A percentile compares a stretch with the other conserved stretches of the same genome.
These are phyloP conservation scores for Paraglomus occultum DNA, from an alignment of 192 early-diverging fungal species.

Conservation along the genomic window DNA sequence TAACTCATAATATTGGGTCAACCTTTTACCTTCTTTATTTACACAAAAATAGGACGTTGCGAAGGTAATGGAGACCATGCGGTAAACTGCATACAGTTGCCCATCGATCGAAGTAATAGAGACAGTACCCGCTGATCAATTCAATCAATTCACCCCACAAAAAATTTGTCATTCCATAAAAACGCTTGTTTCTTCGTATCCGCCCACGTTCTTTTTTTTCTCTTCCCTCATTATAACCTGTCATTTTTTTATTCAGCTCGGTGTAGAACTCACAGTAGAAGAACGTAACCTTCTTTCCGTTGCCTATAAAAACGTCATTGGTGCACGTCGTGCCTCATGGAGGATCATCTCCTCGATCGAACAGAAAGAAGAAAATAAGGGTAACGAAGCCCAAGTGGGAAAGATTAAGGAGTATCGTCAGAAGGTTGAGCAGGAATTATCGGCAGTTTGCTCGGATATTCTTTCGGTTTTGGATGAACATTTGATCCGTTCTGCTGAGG, in stretches of 20 bases:
- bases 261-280: slow-evolving; percentile 89
- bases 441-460: slow-evolving; percentile 91
- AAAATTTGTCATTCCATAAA: slow-evolving; percentile 65
- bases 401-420: slow-evolving; percentile 87
- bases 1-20: too few relatives aligned
- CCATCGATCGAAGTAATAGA: slow-evolving; percentile 80
- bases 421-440: slow-evolving; percentile 91
- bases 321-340: slow-evolving; percentile 96
- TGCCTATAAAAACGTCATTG: slow-evolving; percentile 99
- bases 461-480: slow-evolving; percentile 81
- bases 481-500: slow-evolving; percentile 84
- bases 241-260: slow-evolving; percentile 45
- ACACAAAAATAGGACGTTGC: slow-evolving; percentile 38
- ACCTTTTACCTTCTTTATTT: neutral
- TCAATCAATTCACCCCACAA: slow-evolving; percentile 79
- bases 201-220: neutral
- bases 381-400: slow-evolving; percentile 80
- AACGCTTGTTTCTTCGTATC: slow-evolving; percentile 71
- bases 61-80: slow-evolving; percentile 34
- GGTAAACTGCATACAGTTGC: slow-evolving; percentile 60
- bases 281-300: slow-evolving; percentile 97
- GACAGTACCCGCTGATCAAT: slow-evolving; percentile 79
- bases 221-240: neutral
- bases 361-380: slow-evolving; percentile 90
- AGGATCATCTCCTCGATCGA: slow-evolving; percentile 97